These are phyloP conservation scores for Buxus sempervirens DNA, from an alignment of 164 flowering plant genomes.

Conservation along the genomic window DNA sequence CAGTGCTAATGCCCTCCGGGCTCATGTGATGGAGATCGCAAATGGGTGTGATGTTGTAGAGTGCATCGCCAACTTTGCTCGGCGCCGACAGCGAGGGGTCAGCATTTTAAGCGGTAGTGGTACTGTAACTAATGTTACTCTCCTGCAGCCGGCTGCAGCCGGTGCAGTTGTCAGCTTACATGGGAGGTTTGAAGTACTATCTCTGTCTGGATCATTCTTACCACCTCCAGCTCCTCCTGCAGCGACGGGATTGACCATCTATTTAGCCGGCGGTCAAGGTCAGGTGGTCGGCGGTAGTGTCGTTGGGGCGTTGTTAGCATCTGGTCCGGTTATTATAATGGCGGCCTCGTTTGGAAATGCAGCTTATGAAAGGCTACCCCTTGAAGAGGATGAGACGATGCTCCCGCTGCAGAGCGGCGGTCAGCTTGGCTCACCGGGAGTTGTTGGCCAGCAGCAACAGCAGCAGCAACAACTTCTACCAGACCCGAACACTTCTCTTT, in stretches of 20 bases:
- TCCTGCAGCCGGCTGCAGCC: constrained; percentile 65
- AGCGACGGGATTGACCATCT: constrained; percentile 70
- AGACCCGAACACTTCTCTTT: constrained; percentile 26
- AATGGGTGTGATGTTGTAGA: constrained; percentile 74
- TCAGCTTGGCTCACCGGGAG: constrained; percentile 34
- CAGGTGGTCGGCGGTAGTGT: constrained; percentile 77
- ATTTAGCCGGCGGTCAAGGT: constrained; percentile 86
- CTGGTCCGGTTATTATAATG: constrained; percentile 63
- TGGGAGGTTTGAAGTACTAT: constrained; percentile 80
- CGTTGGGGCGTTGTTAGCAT: constrained; percentile 47
- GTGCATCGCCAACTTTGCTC: constrained; percentile 58
- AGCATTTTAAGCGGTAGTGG: constrained; percentile 79
- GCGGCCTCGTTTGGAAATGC: constrained; percentile 68
- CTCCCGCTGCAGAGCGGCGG: constrained; percentile 28
- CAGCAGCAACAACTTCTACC: constrained; percentile 30
- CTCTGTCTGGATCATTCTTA: constrained; percentile 64
- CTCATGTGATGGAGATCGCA: constrained; percentile 88
- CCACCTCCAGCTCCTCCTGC: constrained; percentile 94
- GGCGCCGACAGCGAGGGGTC: constrained; percentile 71
- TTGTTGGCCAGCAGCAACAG: constrained; percentile 13
- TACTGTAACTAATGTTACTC: constrained; percentile 72
- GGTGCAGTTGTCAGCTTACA: constrained; percentile 68
- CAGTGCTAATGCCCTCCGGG: constrained; percentile 80
- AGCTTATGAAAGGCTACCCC: constrained; percentile 59
- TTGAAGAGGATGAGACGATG: constrained; percentile 50